Conservation (phyloP, 805 yeast genomes). For the Starmerella davenportii region DNA sequence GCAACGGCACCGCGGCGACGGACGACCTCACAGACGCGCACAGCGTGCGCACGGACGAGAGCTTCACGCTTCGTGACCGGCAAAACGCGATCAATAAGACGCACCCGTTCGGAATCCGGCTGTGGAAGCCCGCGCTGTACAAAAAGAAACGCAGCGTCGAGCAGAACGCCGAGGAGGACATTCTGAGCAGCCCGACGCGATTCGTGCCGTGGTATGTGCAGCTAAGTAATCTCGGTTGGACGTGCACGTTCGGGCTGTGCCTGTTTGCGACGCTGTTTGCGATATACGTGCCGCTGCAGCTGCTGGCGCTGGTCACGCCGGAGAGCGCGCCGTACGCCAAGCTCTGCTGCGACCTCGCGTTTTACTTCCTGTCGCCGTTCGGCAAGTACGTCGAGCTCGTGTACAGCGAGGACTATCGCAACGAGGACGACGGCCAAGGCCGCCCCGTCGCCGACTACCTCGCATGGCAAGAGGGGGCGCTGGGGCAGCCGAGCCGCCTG, state of each 20-base stretch:
- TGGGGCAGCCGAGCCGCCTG: conserved; percentile 26
- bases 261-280: conserved; percentile 25
- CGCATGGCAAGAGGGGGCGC: conserved; percentile 43
- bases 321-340: conserved; percentile 43
- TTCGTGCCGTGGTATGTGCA: conserved; percentile 43
- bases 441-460: conserved; percentile 68
- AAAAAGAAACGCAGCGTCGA: conserved; percentile 86
- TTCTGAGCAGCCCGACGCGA: conserved; percentile 51
- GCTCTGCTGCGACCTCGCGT: conserved; percentile 12
- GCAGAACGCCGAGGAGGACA: conserved; percentile 77
- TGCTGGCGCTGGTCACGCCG: conserved; percentile 22
- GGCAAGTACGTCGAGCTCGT: conserved; percentile 70
- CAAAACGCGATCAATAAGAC: conserved; percentile 93
- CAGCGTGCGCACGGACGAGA: conserved; percentile 41
- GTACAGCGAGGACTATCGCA: conserved; percentile 60
- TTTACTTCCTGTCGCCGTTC: conserved; percentile 51
- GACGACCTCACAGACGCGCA: conserved; percentile 6
- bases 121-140: conserved; percentile 96
- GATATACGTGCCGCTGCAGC: conserved; percentile 31
- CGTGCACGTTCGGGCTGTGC: conserved; percentile 49
- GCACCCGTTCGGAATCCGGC: conserved; percentile 95
- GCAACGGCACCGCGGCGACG: neutral
- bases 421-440: conserved; percentile 82
- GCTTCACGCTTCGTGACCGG: conserved; percentile 74
- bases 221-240: conserved; percentile 58